phyloP scores from a whole-genome alignment of 176 grass and related monocot species.

The Triticum turgidum region DNA sequence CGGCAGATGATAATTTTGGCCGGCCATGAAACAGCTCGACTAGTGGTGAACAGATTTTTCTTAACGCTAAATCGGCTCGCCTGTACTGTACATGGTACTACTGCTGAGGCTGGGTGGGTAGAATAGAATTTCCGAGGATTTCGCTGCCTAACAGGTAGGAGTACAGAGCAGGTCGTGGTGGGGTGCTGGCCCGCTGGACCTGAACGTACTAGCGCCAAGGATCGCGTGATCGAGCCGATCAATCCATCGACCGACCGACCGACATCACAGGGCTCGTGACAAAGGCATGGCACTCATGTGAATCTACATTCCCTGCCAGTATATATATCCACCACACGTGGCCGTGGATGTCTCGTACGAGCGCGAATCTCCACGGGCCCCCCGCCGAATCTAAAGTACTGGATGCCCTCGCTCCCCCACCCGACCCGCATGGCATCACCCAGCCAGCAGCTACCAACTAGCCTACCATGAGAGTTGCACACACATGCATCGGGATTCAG shows the following conservation, averaged over 20 bases:
- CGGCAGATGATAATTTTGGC: not conserved
- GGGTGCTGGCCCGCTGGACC: conserved; percentile 27
- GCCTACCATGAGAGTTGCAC: not conserved
- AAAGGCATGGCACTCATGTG: conserved; percentile 14
- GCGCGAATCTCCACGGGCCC: conserved; percentile 22
- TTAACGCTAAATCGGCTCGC: not conserved
- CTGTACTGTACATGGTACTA: too few species aligned
- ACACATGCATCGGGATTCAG: conserved; percentile 16
- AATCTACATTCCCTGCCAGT: conserved; percentile 32
- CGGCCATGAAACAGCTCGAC: not conserved
- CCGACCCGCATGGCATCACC: not conserved
- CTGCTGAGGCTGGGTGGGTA: too few species aligned
- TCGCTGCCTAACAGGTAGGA: not conserved
- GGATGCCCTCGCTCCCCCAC: not conserved
- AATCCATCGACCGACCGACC: conserved; percentile 21
- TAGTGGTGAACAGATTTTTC: not conserved
- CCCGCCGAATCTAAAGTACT: not conserved
- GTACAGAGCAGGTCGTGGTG: not conserved
- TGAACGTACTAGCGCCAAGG: conserved; percentile 12
- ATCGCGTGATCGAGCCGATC: not conserved
- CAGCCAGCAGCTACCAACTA: not conserved
- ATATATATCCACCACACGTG: conserved; percentile 36
- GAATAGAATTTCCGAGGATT: not conserved
- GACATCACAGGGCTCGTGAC: not conserved
- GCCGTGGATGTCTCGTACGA: conserved; percentile 23